phyloP scores from a whole-genome alignment of 2,329 filamentous ascomycete genomes.

The Alternaria consortialis region DNA sequence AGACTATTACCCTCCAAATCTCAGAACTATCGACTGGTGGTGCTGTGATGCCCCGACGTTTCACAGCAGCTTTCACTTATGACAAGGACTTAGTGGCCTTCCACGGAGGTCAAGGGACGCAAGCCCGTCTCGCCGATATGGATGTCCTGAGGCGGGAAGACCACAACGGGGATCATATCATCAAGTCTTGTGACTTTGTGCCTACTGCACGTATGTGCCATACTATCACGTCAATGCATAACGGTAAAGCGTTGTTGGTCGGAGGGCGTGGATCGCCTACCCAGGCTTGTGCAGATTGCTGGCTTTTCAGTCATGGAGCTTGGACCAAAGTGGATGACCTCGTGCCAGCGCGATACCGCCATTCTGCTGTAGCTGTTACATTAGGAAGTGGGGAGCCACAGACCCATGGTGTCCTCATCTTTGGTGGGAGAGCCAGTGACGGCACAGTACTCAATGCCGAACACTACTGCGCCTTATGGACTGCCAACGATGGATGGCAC shows the following conservation, averaged over 20 bases:
- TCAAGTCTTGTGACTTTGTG: slow-evolving; percentile 45
- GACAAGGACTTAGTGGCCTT: slow-evolving; percentile 46
- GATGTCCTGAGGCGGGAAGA: slow-evolving; percentile 48
- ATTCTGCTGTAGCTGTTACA: slow-evolving; percentile 66
- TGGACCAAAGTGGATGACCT: slow-evolving; percentile 75
- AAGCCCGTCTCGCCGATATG: slow-evolving; percentile 59
- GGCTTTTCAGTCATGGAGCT: slow-evolving; percentile 69
- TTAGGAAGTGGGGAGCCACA: slow-evolving; percentile 54
- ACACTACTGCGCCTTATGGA: slow-evolving; percentile 56
- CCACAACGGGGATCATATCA: slow-evolving; percentile 25
- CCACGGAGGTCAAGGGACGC: slow-evolving; percentile 58
- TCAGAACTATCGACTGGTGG: slow-evolving; percentile 17
- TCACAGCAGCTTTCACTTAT: slow-evolving; percentile 50
- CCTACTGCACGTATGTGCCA: slow-evolving; percentile 71
- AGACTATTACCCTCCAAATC: slow-evolving; percentile 27
- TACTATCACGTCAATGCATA: slow-evolving; percentile 72
- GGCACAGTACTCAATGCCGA: slow-evolving; percentile 51
- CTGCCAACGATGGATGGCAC: slow-evolving; percentile 61
- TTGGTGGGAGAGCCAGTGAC: slow-evolving; percentile 57
- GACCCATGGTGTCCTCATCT: slow-evolving; percentile 54
- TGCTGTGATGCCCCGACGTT: slow-evolving; percentile 47
- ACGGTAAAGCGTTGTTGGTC: slow-evolving; percentile 68
- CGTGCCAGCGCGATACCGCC: slow-evolving; percentile 77
- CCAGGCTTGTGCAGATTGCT: slow-evolving; percentile 75
- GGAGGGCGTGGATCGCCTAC: slow-evolving; percentile 84